phyloP scores from a whole-genome alignment of 345 rosid species.

The Brassica carinata region DNA sequence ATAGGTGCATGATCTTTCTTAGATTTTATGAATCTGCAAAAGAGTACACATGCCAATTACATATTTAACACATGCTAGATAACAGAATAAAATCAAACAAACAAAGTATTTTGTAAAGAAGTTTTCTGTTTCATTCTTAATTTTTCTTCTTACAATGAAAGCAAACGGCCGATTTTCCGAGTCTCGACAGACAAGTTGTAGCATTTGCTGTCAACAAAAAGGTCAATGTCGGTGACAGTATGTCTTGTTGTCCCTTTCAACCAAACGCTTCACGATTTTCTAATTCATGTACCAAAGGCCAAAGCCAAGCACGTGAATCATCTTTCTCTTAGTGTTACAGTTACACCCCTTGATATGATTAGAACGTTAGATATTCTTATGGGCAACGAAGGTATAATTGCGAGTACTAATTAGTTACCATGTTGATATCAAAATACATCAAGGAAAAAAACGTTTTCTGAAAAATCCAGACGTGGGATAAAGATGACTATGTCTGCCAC shows the following conservation, averaged over 20 bases:
- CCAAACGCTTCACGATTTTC: slow-evolving; percentile 14
- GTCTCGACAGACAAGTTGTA: slow-evolving; percentile 20
- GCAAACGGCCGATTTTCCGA: neutral
- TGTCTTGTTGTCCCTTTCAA: slow-evolving; percentile 23
- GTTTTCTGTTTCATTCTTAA: neutral
- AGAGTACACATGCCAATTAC: neutral
- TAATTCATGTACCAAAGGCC: neutral
- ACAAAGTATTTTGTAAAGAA: neutral
- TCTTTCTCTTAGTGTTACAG: neutral
- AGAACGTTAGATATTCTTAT: neutral
- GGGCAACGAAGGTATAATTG: neutral
- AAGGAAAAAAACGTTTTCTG: neutral
- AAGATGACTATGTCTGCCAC: slow-evolving; percentile 30
- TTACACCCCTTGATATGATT: slow-evolving; percentile 4
- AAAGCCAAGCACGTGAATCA: slow-evolving; percentile 24
- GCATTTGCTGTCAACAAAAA: slow-evolving; percentile 30
- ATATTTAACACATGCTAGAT: neutral
- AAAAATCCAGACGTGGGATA: slow-evolving; percentile 12
- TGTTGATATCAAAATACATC: slow-evolving; percentile 1
- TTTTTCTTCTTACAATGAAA: neutral
- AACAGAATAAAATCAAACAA: neutral
- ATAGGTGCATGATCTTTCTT: neutral
- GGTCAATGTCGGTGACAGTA: slow-evolving; percentile 32
- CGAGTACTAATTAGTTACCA: slow-evolving; percentile 3
- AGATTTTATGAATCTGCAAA: neutral